Evolutionary conservation across 768 basidiomycete genomes (phyloP).

Genomic region (Russula ochroleuca): DNA sequence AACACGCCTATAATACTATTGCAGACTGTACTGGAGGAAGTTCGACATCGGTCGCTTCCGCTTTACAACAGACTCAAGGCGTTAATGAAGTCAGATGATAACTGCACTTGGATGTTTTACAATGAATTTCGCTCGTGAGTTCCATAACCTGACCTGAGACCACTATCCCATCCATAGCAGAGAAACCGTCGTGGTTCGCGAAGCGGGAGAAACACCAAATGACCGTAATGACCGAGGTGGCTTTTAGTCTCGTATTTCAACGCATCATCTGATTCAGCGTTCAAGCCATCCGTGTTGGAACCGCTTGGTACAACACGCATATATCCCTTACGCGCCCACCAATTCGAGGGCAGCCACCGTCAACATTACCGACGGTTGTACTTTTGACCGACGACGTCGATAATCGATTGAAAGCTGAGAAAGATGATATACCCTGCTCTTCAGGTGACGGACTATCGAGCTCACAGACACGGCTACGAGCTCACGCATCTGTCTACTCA

Average conservation of each 20-base stretch:
- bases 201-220: conserved; percentile 80
- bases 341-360: conserved; percentile 46
- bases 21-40: conserved; percentile 96
- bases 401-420: conserved; percentile 72
- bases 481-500: not conserved
- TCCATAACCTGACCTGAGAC: not conserved
- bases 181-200: conserved; percentile 73
- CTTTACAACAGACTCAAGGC: conserved; percentile 89
- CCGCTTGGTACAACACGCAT: conserved; percentile 83
- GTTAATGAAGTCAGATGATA: conserved; percentile 79
- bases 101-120: conserved; percentile 79
- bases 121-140: conserved; percentile 81
- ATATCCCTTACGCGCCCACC: conserved; percentile 50
- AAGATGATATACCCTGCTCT: conserved; percentile 53
- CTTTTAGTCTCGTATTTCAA: conserved; percentile 14
- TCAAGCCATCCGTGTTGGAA: conserved; percentile 81
- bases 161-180: conserved; percentile 36
- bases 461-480: not conserved
- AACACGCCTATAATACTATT: conserved; percentile 79
- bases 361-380: conserved; percentile 56
- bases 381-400: conserved; percentile 87
- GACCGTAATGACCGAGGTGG: conserved; percentile 92
- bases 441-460: conserved; percentile 47
- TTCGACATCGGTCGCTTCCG: conserved; percentile 88
- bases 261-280: conserved; percentile 1